Conservation (phyloP, 805 yeast species). For the Priceomyces haplophilus region DNA sequence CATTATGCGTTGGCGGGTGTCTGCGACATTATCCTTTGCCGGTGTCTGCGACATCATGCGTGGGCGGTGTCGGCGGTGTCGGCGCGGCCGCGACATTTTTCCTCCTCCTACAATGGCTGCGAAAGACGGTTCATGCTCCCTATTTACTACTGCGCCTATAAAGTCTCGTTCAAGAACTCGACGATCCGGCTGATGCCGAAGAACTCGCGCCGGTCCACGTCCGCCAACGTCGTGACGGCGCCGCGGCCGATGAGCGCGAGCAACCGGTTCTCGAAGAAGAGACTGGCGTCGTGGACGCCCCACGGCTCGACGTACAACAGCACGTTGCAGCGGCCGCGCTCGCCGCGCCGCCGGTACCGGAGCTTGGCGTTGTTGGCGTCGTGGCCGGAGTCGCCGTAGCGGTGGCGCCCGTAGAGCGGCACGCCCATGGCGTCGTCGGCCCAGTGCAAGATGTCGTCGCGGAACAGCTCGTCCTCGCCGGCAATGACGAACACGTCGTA, state of each 20-base stretch:
- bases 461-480: conserved; percentile 42
- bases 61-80: too few relatives aligned
- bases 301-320: conserved; percentile 30
- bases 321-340: conserved; percentile 20
- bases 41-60: too few relatives aligned
- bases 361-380: conserved; percentile 14
- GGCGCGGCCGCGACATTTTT: too few relatives aligned
- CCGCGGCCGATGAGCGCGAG: conserved; percentile 5
- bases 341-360: conserved; percentile 13
- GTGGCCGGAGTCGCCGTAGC: conserved; percentile 28
- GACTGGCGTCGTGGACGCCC: conserved; percentile 34
- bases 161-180: conserved; percentile 25
- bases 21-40: too few relatives aligned
- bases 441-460: conserved; percentile 37
- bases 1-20: too few relatives aligned
- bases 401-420: conserved; percentile 18
- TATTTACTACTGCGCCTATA: too few relatives aligned
- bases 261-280: conserved; percentile 26
- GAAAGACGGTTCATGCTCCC: too few relatives aligned
- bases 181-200: conserved; percentile 21
- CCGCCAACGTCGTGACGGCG: conserved; percentile 5
- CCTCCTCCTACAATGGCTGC: too few relatives aligned
- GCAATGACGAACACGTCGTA: conserved; percentile 28
- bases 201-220: conserved; percentile 9
- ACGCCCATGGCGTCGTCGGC: conserved; percentile 28